phyloP scores from a whole-genome alignment of 1,139 yeast genomes.

The Saccharomyces uvarum region DNA sequence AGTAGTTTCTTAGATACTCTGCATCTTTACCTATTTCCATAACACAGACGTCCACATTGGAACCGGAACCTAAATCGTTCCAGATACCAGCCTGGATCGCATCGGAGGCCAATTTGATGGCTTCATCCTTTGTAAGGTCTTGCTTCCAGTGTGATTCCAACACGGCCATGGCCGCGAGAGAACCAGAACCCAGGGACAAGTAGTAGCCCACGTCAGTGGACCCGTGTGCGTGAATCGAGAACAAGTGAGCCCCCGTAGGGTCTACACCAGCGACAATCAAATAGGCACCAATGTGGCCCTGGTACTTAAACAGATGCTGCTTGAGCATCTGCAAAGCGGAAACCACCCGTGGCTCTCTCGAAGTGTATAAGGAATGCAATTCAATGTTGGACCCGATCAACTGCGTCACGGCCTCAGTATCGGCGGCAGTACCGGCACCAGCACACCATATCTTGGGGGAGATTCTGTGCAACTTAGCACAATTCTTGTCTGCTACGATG shows the following conservation, averaged over 20 bases:
- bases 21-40: slow-evolving; percentile 92
- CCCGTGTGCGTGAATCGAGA: slow-evolving; percentile 95
- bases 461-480: slow-evolving; percentile 88
- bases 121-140: slow-evolving; percentile 76
- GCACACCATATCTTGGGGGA: slow-evolving; percentile 98
- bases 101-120: slow-evolving; percentile 78
- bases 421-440: slow-evolving; percentile 99
- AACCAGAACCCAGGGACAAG: slow-evolving; percentile 90
- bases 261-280: slow-evolving; percentile 94
- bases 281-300: slow-evolving; percentile 95
- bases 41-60: slow-evolving; percentile 93
- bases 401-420: slow-evolving; percentile 95
- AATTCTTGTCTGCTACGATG: slow-evolving; percentile 95
- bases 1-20: slow-evolving; percentile 70
- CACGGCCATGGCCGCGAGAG: slow-evolving; percentile 98
- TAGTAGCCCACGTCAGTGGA: slow-evolving; percentile 93
- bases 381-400: slow-evolving; percentile 85
- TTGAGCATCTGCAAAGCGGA: slow-evolving; percentile 88
- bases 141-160: slow-evolving; percentile 81
- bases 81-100: slow-evolving; percentile 97
- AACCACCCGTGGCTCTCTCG: slow-evolving; percentile 85
- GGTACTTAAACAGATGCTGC: slow-evolving; percentile 92
- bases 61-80: slow-evolving; percentile 98
- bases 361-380: slow-evolving; percentile 73
- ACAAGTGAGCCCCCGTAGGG: slow-evolving; percentile 89